These are phyloP conservation scores for Sporothrix phasma DNA, from an alignment of 2,329 filamentous ascomycete genomes.

Conservation along the genomic window DNA sequence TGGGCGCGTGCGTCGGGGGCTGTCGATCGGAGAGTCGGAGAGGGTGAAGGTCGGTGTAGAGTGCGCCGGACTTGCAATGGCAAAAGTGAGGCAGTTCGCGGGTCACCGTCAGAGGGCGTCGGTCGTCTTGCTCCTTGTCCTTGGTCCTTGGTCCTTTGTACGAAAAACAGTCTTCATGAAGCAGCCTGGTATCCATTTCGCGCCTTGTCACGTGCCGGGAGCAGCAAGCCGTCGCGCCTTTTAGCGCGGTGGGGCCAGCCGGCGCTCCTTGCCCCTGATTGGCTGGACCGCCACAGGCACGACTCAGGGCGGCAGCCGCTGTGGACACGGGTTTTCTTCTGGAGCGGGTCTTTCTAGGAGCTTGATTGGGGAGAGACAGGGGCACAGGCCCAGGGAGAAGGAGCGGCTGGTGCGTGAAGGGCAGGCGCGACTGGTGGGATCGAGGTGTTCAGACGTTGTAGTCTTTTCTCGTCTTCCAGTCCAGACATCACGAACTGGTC, in stretches of 20 bases:
- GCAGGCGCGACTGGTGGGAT: slow-evolving; percentile 7
- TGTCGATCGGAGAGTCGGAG: not conserved
- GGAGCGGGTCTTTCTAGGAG: not conserved
- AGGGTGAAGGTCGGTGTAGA: not conserved
- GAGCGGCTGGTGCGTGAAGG: not conserved
- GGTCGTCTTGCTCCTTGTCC: not conserved
- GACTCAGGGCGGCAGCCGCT: slow-evolving; percentile 11
- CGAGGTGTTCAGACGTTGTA: slow-evolving; percentile 5
- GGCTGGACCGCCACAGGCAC: slow-evolving; percentile 1
- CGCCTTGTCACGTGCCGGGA: slow-evolving; percentile 9
- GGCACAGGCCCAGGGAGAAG: not conserved
- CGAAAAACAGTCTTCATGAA: not conserved
- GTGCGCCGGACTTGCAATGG: not conserved
- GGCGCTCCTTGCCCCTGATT: not conserved
- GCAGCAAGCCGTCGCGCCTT: not conserved
- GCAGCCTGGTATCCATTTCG: not conserved
- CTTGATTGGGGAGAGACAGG: not conserved
- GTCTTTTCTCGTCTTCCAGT: not conserved
- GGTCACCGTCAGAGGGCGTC: not conserved
- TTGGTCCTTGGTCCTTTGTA: no score
- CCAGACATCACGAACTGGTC: not conserved
- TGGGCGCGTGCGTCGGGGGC: not conserved
- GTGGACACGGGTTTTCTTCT: slow-evolving; percentile 14
- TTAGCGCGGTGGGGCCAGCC: not conserved
- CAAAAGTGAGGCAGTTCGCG: slow-evolving; percentile 2